Conservation (phyloP, 306 rosid species). For the Comarum palustre region DNA sequence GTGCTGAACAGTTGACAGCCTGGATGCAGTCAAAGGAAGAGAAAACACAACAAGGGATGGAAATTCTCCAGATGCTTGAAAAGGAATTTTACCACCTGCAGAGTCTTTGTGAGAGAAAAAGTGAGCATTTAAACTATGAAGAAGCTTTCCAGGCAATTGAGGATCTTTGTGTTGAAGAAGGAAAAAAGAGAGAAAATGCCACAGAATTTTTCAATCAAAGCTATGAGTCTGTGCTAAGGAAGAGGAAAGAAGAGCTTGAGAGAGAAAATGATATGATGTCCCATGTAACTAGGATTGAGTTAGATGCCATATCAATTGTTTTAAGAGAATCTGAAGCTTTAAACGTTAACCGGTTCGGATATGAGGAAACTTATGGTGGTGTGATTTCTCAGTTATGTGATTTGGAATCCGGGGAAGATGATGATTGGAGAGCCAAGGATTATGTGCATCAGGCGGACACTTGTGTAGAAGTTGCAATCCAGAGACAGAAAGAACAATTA, state of each 20-base stretch:
- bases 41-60: slow-evolving; percentile 59
- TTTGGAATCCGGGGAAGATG: slow-evolving; percentile 85
- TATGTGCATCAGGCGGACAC: slow-evolving; percentile 72
- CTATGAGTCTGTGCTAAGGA: slow-evolving; percentile 68
- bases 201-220: slow-evolving; percentile 59
- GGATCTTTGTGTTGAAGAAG: slow-evolving; percentile 83
- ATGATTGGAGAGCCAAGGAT: slow-evolving; percentile 80
- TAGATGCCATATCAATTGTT: slow-evolving; percentile 68
- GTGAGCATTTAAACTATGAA: slow-evolving; percentile 65
- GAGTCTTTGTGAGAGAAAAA: slow-evolving; percentile 76
- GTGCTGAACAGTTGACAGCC: slow-evolving; percentile 70
- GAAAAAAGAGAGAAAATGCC: slow-evolving; percentile 66
- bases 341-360: slow-evolving; percentile 62
- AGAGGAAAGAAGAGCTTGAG: slow-evolving; percentile 77
- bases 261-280: slow-evolving; percentile 59
- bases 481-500: slow-evolving; percentile 76
- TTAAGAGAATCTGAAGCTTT: slow-evolving; percentile 77
- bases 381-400: slow-evolving; percentile 70
- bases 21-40: slow-evolving; percentile 76
- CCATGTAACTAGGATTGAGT: slow-evolving; percentile 45
- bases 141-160: slow-evolving; percentile 77
- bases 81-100: slow-evolving; percentile 78
- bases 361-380: slow-evolving; percentile 62
- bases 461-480: slow-evolving; percentile 74
- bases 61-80: slow-evolving; percentile 68